These are phyloP conservation scores for Calonectria honghensis DNA, from an alignment of 2,329 filamentous ascomycete species.

Conservation along the genomic window DNA sequence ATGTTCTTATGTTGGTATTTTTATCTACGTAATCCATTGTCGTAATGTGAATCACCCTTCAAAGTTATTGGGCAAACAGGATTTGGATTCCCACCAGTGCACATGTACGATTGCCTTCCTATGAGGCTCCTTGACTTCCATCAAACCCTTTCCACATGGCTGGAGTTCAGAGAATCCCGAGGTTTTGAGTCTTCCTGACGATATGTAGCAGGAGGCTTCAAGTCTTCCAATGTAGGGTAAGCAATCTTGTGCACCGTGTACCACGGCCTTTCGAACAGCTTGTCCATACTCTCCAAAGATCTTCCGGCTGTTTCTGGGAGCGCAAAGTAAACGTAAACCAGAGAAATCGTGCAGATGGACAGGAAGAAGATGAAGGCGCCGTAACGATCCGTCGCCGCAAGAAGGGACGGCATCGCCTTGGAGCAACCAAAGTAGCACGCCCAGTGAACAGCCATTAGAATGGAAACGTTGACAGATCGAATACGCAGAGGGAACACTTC, in stretches of 20 bases:
- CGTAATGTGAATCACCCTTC: not conserved
- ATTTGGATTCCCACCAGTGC: not conserved
- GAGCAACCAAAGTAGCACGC: slow-evolving; percentile 60
- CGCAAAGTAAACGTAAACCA: slow-evolving; percentile 58
- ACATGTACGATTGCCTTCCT: not conserved
- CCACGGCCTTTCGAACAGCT: slow-evolving; percentile 55
- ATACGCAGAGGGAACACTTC: slow-evolving; percentile 67
- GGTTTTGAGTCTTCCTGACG: not conserved
- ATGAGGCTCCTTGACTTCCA: not conserved
- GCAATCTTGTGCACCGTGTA: slow-evolving; percentile 56
- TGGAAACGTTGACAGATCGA: slow-evolving; percentile 62
- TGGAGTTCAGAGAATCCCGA: slow-evolving; percentile 2
- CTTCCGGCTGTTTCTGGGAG: slow-evolving; percentile 58
- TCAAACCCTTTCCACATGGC: slow-evolving; percentile 17
- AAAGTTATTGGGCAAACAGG: not conserved
- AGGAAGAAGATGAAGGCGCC: slow-evolving; percentile 58
- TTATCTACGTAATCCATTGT: not conserved
- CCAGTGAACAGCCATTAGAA: slow-evolving; percentile 67
- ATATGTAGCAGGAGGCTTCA: slow-evolving; percentile 5
- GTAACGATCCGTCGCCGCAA: slow-evolving; percentile 57
- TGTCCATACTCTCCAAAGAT: slow-evolving; percentile 57
- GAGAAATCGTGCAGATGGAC: slow-evolving; percentile 52
- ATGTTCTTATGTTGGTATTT: no score
- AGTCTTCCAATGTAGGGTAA: slow-evolving; percentile 54
- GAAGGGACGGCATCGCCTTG: slow-evolving; percentile 58